phyloP scores from a whole-genome alignment of 768 basidiomycete genomes.

The Boletus sensibilis region DNA sequence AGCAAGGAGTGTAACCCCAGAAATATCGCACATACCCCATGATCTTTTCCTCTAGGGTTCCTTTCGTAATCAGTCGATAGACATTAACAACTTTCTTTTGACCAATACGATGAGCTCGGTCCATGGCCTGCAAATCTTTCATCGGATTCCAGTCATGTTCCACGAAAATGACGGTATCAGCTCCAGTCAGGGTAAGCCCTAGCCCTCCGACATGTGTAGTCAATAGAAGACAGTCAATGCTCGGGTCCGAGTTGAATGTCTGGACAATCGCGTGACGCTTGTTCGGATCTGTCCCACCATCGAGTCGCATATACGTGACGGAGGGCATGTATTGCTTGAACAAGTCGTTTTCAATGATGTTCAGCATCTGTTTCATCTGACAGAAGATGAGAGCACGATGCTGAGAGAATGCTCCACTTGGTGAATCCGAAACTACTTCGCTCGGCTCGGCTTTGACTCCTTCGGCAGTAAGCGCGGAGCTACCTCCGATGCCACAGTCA shows the following conservation, averaged over 20 bases:
- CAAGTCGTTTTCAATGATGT: conserved; percentile 92
- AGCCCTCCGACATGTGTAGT: conserved; percentile 97
- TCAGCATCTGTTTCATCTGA: conserved; percentile 99
- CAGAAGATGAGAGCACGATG: conserved; percentile 99
- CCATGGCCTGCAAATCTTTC: conserved; percentile 99
- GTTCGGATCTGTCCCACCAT: conserved; percentile 86
- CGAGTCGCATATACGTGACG: conserved; percentile 97
- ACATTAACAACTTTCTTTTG: conserved; percentile 99
- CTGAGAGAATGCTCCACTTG: conserved; percentile 70
- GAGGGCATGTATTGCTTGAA: conserved; percentile 93
- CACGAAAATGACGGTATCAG: conserved; percentile 98
- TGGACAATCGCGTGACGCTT: conserved; percentile 97
- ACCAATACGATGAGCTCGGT: conserved; percentile 94
- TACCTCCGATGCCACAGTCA: conserved; percentile 90
- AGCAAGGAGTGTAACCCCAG: background rate
- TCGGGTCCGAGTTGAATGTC: conserved; percentile 96
- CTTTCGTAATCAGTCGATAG: conserved; percentile 94
- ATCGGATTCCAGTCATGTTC: conserved; percentile 99
- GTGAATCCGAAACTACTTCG: conserved; percentile 50
- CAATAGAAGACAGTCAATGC: conserved; percentile 92
- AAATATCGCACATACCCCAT: conserved; percentile 76
- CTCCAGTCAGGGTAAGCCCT: conserved; percentile 93
- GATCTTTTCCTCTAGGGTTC: conserved; percentile 97
- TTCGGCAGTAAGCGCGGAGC: conserved; percentile 44
- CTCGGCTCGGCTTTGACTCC: conserved; percentile 65